phyloP scores from a whole-genome alignment of 1,139 yeast genomes.

The Ogataea hybrid region DNA sequence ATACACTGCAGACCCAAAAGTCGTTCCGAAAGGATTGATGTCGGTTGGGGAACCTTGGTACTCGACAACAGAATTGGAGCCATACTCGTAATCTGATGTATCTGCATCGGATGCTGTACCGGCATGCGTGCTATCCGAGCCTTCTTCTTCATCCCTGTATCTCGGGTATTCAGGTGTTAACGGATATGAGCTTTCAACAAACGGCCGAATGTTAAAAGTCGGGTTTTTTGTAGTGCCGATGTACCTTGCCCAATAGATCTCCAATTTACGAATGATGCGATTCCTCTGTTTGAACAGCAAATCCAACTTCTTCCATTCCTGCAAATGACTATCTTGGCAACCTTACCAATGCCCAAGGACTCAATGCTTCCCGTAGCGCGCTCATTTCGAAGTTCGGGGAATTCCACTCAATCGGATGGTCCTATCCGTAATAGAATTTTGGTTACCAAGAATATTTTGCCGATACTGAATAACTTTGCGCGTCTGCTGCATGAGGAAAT shows the following conservation, averaged over 20 bases:
- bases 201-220: constrained; percentile 28
- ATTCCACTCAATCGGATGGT: constrained; percentile 88
- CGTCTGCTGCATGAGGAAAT: constrained; percentile 65
- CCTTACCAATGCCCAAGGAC: constrained; percentile 74
- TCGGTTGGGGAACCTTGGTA: not conserved
- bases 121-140: not conserved
- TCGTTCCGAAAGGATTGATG: constrained; percentile 11
- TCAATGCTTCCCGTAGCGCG: constrained; percentile 60
- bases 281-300: constrained; percentile 59
- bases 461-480: constrained; percentile 69
- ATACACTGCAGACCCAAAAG: constrained; percentile 31
- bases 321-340: constrained; percentile 72
- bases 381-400: constrained; percentile 70
- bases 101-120: constrained; percentile 8
- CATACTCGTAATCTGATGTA: constrained; percentile 27
- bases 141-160: constrained; percentile 19
- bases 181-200: constrained; percentile 25
- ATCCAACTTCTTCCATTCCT: constrained; percentile 78
- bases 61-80: constrained; percentile 9
- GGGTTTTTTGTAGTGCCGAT: constrained; percentile 38
- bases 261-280: constrained; percentile 53
- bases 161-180: constrained; percentile 13
- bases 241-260: constrained; percentile 76
- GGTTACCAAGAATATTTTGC: constrained; percentile 82
- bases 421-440: constrained; percentile 88